Conservation (phyloP, 805 yeast genomes). For the Saturnispora quitensis region DNA sequence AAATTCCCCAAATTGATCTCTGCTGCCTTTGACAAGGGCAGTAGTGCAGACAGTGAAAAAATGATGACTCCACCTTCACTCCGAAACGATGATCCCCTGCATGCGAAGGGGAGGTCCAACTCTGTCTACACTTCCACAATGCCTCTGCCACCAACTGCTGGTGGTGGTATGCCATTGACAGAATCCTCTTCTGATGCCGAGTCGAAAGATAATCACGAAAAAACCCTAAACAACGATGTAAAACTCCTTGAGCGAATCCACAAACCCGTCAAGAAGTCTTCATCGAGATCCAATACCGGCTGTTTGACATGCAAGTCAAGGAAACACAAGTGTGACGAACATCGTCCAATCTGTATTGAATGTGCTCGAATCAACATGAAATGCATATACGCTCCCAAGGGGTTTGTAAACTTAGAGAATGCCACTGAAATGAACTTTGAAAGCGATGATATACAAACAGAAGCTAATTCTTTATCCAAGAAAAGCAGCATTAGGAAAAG, state of each 20-base stretch:
- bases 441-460: not conserved
- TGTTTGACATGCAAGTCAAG: slow-evolving; percentile 44
- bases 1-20: not conserved
- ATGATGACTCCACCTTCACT: not conserved
- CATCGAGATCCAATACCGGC: slow-evolving; percentile 35
- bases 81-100: not conserved
- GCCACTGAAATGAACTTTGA: not conserved
- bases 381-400: slow-evolving; percentile 6
- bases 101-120: not conserved
- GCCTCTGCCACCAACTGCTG: not conserved
- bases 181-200: not conserved
- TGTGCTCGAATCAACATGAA: slow-evolving; percentile 10
- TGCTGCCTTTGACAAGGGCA: not conserved
- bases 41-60: not conserved
- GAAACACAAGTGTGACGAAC: slow-evolving; percentile 50
- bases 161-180: not conserved
- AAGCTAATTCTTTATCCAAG: not conserved
- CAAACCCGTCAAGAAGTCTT: slow-evolving; percentile 22
- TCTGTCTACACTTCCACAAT: not conserved
- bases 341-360: slow-evolving; percentile 37
- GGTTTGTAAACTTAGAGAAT: slow-evolving; percentile 5
- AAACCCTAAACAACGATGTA: slow-evolving; percentile 6
- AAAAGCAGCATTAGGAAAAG: not conserved
- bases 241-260: not conserved
- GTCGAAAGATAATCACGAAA: not conserved